These are phyloP conservation scores for Solanum microdontum DNA, from an alignment of 257 asterid species.

Conservation along the genomic window DNA sequence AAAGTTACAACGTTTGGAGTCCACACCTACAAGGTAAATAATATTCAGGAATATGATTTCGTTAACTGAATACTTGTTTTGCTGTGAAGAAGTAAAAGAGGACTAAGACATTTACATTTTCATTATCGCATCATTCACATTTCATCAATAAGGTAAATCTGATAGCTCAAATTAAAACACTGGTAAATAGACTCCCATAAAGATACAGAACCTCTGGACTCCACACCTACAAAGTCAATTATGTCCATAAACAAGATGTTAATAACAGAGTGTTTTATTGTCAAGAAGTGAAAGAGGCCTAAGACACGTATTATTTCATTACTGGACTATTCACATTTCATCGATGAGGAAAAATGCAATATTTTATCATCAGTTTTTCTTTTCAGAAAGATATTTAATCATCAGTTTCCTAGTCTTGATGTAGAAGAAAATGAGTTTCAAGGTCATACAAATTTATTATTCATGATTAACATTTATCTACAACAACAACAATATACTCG, in stretches of 20 bases:
- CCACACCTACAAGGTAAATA: slow-evolving; percentile 58
- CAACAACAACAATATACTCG: background rate
- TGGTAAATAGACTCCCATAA: slow-evolving; percentile 71
- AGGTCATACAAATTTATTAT: background rate
- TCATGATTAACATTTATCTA: background rate
- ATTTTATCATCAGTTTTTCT: slow-evolving; percentile 12
- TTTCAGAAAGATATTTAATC: background rate
- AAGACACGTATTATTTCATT: background rate
- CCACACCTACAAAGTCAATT: slow-evolving; percentile 51
- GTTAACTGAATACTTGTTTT: background rate
- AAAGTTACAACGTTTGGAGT: slow-evolving; percentile 72
- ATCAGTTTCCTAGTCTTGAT: background rate
- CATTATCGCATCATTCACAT: background rate
- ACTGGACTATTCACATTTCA: background rate
- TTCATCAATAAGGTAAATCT: background rate
- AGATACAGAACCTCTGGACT: slow-evolving; percentile 58
- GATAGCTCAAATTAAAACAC: slow-evolving; percentile 67
- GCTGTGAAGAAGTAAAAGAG: background rate
- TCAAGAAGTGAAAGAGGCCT: background rate
- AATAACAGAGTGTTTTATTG: background rate
- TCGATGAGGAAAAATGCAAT: background rate
- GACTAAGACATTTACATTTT: background rate
- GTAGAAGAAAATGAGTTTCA: background rate
- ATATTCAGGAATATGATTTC: background rate
- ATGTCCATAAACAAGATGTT: background rate